phyloP scores from a whole-genome alignment of 2,329 filamentous ascomycete species.

The Cordyceps cateniannulata region DNA sequence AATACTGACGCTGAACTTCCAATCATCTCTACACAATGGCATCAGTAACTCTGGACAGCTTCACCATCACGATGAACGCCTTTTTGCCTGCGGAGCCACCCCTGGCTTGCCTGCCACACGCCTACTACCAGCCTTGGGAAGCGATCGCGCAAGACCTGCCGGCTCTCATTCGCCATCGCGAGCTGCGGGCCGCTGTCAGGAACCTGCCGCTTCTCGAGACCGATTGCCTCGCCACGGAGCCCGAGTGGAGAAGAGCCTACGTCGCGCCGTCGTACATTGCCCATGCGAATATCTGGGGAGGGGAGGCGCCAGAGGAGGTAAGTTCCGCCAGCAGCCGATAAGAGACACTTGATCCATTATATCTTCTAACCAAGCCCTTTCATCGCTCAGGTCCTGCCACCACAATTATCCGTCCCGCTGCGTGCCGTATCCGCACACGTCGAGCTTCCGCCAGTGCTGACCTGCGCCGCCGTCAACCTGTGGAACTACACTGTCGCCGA shows the following conservation, averaged over 20 bases:
- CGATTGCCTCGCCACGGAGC: constrained; percentile 52
- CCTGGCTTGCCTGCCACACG: constrained; percentile 54
- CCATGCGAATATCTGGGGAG: constrained; percentile 87
- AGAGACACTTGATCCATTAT: background rate
- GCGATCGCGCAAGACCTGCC: constrained; percentile 61
- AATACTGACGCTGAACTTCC: background rate
- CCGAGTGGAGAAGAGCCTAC: constrained; percentile 78
- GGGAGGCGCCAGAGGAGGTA: constrained; percentile 66
- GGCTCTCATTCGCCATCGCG: constrained; percentile 46
- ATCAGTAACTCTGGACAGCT: constrained; percentile 15
- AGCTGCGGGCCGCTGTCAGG: constrained; percentile 45
- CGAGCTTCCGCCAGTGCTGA: constrained; percentile 80
- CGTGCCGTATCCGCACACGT: constrained; percentile 64
- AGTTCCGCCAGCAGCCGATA: background rate
- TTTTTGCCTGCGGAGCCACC: constrained; percentile 70
- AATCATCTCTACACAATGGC: background rate
- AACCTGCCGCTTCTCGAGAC: constrained; percentile 64
- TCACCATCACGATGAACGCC: constrained; percentile 49
- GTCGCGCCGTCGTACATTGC: constrained; percentile 70
- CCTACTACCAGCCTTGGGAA: constrained; percentile 80
- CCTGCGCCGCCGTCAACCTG: constrained; percentile 77
- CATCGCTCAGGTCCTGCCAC: constrained; percentile 53
- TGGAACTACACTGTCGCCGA: constrained; percentile 72
- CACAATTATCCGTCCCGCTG: constrained; percentile 71
- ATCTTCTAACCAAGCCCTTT: background rate